Evolutionary conservation across 2,329 filamentous ascomycete genomes (phyloP).

Genomic region (Nakataea oryzae): DNA sequence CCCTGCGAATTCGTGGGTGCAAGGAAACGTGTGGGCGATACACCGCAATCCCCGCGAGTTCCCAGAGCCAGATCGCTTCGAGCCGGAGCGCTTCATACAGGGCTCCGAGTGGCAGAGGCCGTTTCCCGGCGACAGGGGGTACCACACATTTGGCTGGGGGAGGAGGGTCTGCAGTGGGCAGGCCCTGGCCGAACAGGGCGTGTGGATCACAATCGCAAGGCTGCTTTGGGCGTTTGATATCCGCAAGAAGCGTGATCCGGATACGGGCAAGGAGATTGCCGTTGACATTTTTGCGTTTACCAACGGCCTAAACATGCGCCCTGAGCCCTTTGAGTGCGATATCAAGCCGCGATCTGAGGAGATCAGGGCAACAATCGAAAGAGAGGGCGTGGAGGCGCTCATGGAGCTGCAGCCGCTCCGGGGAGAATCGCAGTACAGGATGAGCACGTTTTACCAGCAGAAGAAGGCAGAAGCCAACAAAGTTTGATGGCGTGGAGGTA

Average conservation of each 20-base stretch:
- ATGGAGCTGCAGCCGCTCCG: conserved; percentile 38
- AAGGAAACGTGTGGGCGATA: conserved; percentile 41
- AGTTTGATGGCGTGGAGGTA: neutral
- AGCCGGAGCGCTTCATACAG: conserved; percentile 28
- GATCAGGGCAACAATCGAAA: conserved; percentile 37
- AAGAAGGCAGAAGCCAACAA: conserved; percentile 12
- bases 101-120: conserved; percentile 27
- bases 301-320: conserved; percentile 49
- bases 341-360: conserved; percentile 37
- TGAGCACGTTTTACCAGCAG: conserved; percentile 39
- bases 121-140: conserved; percentile 36
- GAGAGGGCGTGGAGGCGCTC: conserved; percentile 41
- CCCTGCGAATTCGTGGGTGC: conserved; percentile 36
- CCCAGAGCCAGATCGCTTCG: conserved; percentile 32
- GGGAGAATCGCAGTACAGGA: conserved; percentile 45
- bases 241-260: conserved; percentile 45
- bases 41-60: conserved; percentile 35
- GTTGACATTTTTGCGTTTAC: conserved; percentile 44
- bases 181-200: conserved; percentile 47
- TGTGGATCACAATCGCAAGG: conserved; percentile 46
- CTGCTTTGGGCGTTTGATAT: conserved; percentile 22
- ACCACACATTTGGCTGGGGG: conserved; percentile 48
- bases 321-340: conserved; percentile 41
- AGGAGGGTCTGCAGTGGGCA: conserved; percentile 42
- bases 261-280: conserved; percentile 43